Evolutionary conservation across 139 green algal genomes (phyloP), one percentile per base, ranked within the genome.

Genomic region (Chlamydomonas eustigma): DNA sequence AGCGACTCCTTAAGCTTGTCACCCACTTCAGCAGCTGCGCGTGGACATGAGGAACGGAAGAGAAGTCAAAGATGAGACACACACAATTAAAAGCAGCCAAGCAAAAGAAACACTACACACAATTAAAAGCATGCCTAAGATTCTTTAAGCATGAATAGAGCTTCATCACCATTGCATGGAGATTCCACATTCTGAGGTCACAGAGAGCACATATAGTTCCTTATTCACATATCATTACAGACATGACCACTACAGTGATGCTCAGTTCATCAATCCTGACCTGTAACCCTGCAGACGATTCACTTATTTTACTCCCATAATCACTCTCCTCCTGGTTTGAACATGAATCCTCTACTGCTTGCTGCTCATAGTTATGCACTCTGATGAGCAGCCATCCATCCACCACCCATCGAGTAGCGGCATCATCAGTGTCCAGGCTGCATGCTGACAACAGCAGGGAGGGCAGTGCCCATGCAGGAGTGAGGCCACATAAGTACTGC

Each of bases 361-460:
- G 44, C 44, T 18, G 12, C 12, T 58, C 18, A 18, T 58, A 74
- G 37, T 82, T 76, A 44, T 86, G 76, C 52, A 86, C 3, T 3
- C 81, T 68, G 76, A 86, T 76, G 68, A 86, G 69, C 73, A 86
- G 81, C 81, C 81, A 86, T 12, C 81, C 69, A 69, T 82, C 81
- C 39, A 81, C 71, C 6, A 85, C 32, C 76, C 74, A 84, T 1
- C 75, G 39, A 0, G 18, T 64, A 34, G 28, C 32, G 0, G 3
- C n/a, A 12, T 51, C 22, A 28, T 79, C 78, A 2, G 39, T 64
- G 51, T 83, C 78, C 44, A 83, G n/a, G 36, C 0, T 30, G 44
- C 35, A 78, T 0, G 76, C 76, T 8, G 31, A 67, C 50, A 85
- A 66, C 76, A 85, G 76, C 51, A 85, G 76, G 4, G 73, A 32